phyloP scores from a whole-genome alignment of 2,329 filamentous ascomycete species.

The Xylariaceae sp. region DNA sequence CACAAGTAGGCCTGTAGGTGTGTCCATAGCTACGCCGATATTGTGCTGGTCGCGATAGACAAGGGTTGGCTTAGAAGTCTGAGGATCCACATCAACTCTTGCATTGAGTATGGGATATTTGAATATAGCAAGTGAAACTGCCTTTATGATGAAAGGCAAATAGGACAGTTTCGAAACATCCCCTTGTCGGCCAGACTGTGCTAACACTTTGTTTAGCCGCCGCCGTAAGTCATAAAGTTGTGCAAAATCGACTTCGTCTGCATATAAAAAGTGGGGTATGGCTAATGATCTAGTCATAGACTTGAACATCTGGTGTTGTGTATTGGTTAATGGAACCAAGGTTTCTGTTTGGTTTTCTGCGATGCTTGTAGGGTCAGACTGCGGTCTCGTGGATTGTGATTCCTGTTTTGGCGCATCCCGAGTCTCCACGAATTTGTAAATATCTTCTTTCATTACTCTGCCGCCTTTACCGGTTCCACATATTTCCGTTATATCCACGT shows the following conservation, averaged over 20 bases:
- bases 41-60: slow-evolving; percentile 84
- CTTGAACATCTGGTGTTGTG: slow-evolving; percentile 95
- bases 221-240: slow-evolving; percentile 69
- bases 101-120: slow-evolving; percentile 86
- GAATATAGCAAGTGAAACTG: slow-evolving; percentile 79
- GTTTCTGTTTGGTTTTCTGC: slow-evolving; percentile 64
- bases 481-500: slow-evolving; percentile 75
- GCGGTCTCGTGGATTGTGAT: slow-evolving; percentile 25
- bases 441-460: slow-evolving; percentile 88
- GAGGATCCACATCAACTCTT: slow-evolving; percentile 63
- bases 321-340: slow-evolving; percentile 66
- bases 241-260: slow-evolving; percentile 83
- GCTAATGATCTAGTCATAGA: slow-evolving; percentile 87
- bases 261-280: slow-evolving; percentile 95
- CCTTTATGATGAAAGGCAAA: slow-evolving; percentile 94
- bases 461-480: slow-evolving; percentile 87
- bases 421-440: slow-evolving; percentile 66
- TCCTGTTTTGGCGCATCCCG: slow-evolving; percentile 30
- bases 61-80: slow-evolving; percentile 66
- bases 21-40: slow-evolving; percentile 95
- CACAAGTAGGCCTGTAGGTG: slow-evolving; percentile 81
- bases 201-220: slow-evolving; percentile 67
- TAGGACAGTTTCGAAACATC: slow-evolving; percentile 72
- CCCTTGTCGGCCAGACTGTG: slow-evolving; percentile 38
- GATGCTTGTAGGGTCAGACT: slow-evolving; percentile 33